Percentiles rank a stretch among this genome's conserved stretches.
Conservation (phyloP, 2,329 filamentous ascomycete genomes). For the Colletotrichum tamarilloi region DNA sequence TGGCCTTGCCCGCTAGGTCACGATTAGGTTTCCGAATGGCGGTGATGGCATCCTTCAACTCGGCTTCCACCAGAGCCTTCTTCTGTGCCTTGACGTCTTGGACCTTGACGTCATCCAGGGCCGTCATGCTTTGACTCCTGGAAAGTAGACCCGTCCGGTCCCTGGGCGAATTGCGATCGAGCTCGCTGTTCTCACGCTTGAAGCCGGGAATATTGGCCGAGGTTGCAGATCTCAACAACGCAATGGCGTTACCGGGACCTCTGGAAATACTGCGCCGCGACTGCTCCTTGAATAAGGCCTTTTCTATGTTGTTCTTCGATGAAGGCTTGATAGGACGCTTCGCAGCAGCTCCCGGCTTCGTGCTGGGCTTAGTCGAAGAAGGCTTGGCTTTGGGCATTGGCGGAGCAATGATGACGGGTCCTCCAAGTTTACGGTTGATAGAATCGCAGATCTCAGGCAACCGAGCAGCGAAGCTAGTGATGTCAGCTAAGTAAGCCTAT, state of each 20-base stretch:
- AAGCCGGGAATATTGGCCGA: conserved; percentile 69
- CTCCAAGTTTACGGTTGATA: conserved; percentile 81
- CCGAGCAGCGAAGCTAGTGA: conserved; percentile 73
- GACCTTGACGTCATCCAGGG: conserved; percentile 56
- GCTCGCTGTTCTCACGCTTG: conserved; percentile 77
- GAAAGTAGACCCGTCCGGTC: conserved; percentile 55
- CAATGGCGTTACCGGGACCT: conserved; percentile 68
- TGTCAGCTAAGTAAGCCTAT: conserved; percentile 46
- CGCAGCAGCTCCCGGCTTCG: conserved; percentile 63
- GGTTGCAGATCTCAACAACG: conserved; percentile 76
- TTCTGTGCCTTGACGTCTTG: conserved; percentile 65
- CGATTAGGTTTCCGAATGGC: conserved; percentile 82
- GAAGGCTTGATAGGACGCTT: conserved; percentile 59
- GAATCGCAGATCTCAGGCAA: conserved; percentile 77
- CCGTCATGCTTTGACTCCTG: conserved; percentile 59
- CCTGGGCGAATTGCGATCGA: conserved; percentile 42
- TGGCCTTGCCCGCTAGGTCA: conserved; percentile 72
- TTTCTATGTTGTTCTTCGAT: conserved; percentile 68
- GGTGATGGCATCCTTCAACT: conserved; percentile 79
- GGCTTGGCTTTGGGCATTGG: conserved; percentile 62
- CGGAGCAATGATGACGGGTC: conserved; percentile 70
- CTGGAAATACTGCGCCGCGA: conserved; percentile 64
- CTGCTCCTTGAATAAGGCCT: conserved; percentile 71
- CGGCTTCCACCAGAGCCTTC: conserved; percentile 75
- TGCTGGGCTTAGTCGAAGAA: conserved; percentile 53